phyloP scores from a whole-genome alignment of 2,329 filamentous ascomycete species.

The Colletotrichum siamense region DNA sequence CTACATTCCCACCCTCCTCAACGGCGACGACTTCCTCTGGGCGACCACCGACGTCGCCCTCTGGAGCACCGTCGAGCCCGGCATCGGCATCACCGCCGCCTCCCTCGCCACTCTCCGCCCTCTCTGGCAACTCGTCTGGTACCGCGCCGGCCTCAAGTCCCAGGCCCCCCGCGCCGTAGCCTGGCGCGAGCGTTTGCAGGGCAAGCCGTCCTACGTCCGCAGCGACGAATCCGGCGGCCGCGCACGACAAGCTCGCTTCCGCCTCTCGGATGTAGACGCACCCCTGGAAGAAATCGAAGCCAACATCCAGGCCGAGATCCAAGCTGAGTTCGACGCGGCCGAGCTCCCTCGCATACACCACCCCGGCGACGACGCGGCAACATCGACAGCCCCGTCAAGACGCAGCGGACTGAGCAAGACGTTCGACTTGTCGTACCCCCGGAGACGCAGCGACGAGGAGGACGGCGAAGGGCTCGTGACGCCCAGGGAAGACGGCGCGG shows the following conservation, averaged over 20 bases:
- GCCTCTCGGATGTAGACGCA: background rate
- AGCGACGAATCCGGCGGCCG: slow-evolving; percentile 2
- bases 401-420: slow-evolving; percentile 7
- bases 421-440: background rate
- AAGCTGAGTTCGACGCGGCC: background rate
- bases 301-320: background rate
- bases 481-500: background rate
- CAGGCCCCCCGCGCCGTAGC: background rate
- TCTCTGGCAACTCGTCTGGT: slow-evolving; percentile 26
- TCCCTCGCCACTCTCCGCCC: slow-evolving; percentile 44
- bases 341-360: background rate
- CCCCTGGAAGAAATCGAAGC: background rate
- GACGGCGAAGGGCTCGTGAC: slow-evolving; percentile 4
- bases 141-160: background rate
- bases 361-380: background rate
- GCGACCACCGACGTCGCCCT: slow-evolving; percentile 47
- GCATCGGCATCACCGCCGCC: slow-evolving; percentile 45
- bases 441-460: background rate
- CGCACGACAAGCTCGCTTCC: background rate
- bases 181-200: slow-evolving; percentile 11
- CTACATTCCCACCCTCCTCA: slow-evolving; percentile 41
- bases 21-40: slow-evolving; percentile 47
- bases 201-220: slow-evolving; percentile 7
- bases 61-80: slow-evolving; percentile 51
- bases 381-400: background rate